Percentiles rank a stretch among this genome's conserved stretches.
phyloP scores from a whole-genome alignment of 371 early-diverging fungal species.

The Dinochytrium kinnereticum region DNA sequence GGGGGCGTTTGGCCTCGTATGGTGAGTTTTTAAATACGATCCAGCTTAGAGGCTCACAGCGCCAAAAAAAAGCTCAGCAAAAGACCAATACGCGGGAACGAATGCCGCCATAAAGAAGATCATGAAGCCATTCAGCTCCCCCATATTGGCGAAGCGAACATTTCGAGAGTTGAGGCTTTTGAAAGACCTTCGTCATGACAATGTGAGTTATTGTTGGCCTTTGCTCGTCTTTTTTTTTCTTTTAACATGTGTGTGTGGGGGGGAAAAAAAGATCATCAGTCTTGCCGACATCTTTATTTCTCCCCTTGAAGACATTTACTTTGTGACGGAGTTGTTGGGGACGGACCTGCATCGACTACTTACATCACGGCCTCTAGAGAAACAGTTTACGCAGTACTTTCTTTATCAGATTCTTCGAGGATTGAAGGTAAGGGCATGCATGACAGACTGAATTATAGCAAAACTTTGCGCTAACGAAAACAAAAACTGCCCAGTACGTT shows the following conservation, averaged over 20 bases:
- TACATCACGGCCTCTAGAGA: conserved; percentile 85
- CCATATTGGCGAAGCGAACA: conserved; percentile 92
- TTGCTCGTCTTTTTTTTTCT: background rate
- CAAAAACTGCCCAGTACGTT: conserved; percentile 77
- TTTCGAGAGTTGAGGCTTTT: conserved; percentile 92
- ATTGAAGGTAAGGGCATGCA: conserved; percentile 26
- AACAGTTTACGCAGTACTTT: conserved; percentile 95
- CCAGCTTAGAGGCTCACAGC: background rate
- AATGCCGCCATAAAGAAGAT: conserved; percentile 95
- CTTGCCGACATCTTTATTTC: conserved; percentile 85
- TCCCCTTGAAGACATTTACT: conserved; percentile 91
- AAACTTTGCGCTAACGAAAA: too few relatives aligned
- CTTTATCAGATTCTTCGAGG: conserved; percentile 84
- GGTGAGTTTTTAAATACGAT: conserved; percentile 61
- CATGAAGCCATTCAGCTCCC: conserved; percentile 89
- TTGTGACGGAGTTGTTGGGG: conserved; percentile 92
- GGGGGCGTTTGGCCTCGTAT: conserved; percentile 96
- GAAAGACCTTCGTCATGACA: conserved; percentile 71
- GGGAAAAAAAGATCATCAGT: conserved; percentile 39
- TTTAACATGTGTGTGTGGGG: too few relatives aligned
- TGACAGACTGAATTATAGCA: too few relatives aligned
- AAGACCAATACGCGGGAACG: conserved; percentile 78
- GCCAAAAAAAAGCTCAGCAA: conserved; percentile 73
- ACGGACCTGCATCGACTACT: conserved; percentile 92
- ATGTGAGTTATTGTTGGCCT: too few relatives aligned